phyloP scores from a whole-genome alignment of 2,329 filamentous ascomycete genomes.

The Aspergillus sp. region DNA sequence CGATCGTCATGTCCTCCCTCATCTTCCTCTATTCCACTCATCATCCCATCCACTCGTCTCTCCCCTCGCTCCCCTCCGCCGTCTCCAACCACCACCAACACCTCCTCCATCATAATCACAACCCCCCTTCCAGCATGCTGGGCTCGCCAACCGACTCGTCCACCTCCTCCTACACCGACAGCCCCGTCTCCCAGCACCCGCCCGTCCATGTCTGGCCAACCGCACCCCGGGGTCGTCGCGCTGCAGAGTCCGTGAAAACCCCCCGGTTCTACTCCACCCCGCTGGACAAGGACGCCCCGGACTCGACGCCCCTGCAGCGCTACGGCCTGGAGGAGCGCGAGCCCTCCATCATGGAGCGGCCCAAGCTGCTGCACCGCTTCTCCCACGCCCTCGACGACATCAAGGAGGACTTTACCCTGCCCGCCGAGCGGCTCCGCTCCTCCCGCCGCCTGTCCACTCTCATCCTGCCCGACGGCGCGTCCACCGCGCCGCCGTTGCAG shows the following conservation, averaged over 20 bases:
- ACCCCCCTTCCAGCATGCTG: conserved; percentile 17
- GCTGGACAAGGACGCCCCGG: conserved; percentile 23
- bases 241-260: conserved; percentile 19
- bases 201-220: conserved; percentile 23
- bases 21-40: background rate
- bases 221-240: conserved; percentile 20
- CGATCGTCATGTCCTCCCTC: background rate
- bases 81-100: background rate
- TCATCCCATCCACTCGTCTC: background rate
- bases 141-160: conserved; percentile 25
- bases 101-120: background rate
- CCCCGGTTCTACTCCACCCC: conserved; percentile 36
- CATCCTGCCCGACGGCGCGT: conserved; percentile 10
- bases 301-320: conserved; percentile 29
- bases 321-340: conserved; percentile 35
- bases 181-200: conserved; percentile 24
- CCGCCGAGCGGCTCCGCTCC: conserved; percentile 22
- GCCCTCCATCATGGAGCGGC: conserved; percentile 28
- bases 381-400: conserved; percentile 37
- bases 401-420: conserved; percentile 30
- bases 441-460: conserved; percentile 28
- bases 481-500: background rate
- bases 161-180: conserved; percentile 25
- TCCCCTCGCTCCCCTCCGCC: background rate
- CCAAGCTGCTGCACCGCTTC: conserved; percentile 28